These are phyloP conservation scores for Solanum hybrid DNA, from an alignment of 305 asterid genomes.

Conservation along the genomic window DNA sequence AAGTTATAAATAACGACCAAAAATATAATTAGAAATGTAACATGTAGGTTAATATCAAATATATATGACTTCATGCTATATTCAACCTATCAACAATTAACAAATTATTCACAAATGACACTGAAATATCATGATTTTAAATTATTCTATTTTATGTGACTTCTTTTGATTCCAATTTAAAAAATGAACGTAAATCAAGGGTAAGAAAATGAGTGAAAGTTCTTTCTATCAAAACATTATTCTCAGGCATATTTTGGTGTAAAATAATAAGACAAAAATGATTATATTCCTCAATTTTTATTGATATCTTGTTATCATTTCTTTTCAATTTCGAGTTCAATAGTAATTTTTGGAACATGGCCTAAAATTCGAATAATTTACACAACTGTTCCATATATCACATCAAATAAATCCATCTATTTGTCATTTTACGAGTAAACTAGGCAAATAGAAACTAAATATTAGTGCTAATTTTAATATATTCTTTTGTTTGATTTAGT, in stretches of 20 bases:
- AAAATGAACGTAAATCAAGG: not conserved
- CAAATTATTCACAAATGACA: not conserved
- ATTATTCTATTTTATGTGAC: not conserved
- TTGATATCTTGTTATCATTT: not conserved
- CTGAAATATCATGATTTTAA: not conserved
- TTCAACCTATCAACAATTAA: not conserved
- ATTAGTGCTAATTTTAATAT: not conserved
- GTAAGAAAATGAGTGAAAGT: not conserved
- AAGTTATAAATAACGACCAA: not conserved
- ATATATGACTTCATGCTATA: not conserved
- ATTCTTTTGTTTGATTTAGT: not conserved
- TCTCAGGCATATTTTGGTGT: not conserved
- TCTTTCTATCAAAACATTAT: not conserved
- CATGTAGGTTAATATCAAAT: not conserved
- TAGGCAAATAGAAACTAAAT: not conserved
- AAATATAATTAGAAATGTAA: not conserved
- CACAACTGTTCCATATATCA: not conserved
- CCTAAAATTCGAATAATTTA: not conserved
- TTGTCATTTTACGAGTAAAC: not conserved
- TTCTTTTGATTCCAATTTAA: not conserved
- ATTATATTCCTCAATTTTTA: not conserved
- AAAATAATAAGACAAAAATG: not conserved
- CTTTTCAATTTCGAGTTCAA: not conserved
- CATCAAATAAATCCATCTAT: not conserved
- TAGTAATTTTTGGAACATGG: not conserved